phyloP scores from a whole-genome alignment of 495 filamentous ascomycete genomes.

The Barbatosphaeria neglecta region DNA sequence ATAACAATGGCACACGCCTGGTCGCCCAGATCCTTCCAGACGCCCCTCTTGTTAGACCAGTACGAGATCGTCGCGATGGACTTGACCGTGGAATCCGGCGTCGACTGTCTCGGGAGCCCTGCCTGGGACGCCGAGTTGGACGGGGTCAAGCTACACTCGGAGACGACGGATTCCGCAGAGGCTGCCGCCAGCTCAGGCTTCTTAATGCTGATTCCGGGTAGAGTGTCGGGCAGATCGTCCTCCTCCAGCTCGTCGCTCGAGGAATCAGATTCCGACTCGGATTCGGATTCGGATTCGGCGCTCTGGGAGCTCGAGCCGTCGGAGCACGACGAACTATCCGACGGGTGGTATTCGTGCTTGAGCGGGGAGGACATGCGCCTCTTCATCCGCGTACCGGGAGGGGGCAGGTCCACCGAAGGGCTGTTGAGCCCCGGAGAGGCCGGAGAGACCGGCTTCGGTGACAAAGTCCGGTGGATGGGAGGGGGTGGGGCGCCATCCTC shows the following conservation, averaged over 20 bases:
- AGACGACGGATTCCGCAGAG: slow-evolving; percentile 17
- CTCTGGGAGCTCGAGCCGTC: slow-evolving; percentile 29
- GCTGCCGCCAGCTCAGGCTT: slow-evolving; percentile 6
- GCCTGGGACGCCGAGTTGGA: slow-evolving; percentile 70
- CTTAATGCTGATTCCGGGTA: slow-evolving; percentile 37
- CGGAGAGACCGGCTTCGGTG: too few relatives aligned
- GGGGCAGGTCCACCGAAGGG: slow-evolving; percentile 37
- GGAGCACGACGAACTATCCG: slow-evolving; percentile 48
- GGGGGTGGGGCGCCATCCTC: slow-evolving; percentile 39
- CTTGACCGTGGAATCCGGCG: slow-evolving; percentile 43
- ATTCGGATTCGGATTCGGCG: not conserved
- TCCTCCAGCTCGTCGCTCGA: slow-evolving; percentile 40
- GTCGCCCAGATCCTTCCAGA: slow-evolving; percentile 68
- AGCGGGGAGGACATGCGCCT: slow-evolving; percentile 83
- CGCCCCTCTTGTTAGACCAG: slow-evolving; percentile 67
- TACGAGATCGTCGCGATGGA: slow-evolving; percentile 69
- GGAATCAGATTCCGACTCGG: slow-evolving; percentile 23
- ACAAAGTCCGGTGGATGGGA: slow-evolving; percentile 36
- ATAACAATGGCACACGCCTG: slow-evolving; percentile 71
- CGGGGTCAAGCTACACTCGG: slow-evolving; percentile 48
- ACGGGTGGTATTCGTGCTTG: slow-evolving; percentile 96
- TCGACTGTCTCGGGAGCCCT: slow-evolving; percentile 32
- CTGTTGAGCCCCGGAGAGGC: slow-evolving; percentile 30
- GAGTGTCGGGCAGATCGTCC: slow-evolving; percentile 36
- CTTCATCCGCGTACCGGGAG: slow-evolving; percentile 30